A percentile compares a stretch with the other conserved stretches of the same genome.
Conservation (phyloP, 2,329 filamentous ascomycete genomes). For the Magnaporthales sp. region DNA sequence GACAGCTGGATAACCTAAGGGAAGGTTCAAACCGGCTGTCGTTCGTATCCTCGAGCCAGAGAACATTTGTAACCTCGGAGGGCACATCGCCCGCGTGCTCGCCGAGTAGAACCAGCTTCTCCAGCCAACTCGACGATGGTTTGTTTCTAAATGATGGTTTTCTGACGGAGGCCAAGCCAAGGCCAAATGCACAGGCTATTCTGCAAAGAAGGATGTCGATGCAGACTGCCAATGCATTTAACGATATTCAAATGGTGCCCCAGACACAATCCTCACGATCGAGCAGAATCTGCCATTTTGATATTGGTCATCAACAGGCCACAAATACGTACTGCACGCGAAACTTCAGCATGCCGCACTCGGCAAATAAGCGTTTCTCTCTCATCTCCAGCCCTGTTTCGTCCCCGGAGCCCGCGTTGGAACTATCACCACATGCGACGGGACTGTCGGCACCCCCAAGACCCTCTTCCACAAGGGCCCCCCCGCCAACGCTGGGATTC, state of each 20-base stretch:
- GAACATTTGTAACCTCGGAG: constrained; percentile 50
- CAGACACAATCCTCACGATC: constrained; percentile 18
- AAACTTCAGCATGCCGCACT: constrained; percentile 46
- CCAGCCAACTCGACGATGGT: constrained; percentile 25
- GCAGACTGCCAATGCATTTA: constrained; percentile 34
- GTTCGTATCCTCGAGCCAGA: constrained; percentile 50
- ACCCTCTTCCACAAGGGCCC: constrained; percentile 22
- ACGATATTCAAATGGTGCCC: constrained; percentile 26
- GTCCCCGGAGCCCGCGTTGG: background rate
- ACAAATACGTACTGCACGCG: constrained; percentile 24
- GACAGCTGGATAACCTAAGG: constrained; percentile 47
- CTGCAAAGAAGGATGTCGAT: constrained; percentile 42
- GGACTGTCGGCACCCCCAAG: constrained; percentile 6
- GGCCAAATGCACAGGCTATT: constrained; percentile 46
- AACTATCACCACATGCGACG: background rate
- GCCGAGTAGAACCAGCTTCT: constrained; percentile 44
- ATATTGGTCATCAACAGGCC: background rate
- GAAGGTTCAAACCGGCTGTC: constrained; percentile 50
- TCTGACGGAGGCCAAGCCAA: constrained; percentile 26
- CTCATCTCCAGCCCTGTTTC: constrained; percentile 19
- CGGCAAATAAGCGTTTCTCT: constrained; percentile 36
- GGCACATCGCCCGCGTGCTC: constrained; percentile 44
- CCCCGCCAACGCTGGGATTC: constrained; percentile 37
- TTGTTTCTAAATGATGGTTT: constrained; percentile 5
- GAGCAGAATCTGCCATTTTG: constrained; percentile 10